Evolutionary conservation across 2,329 filamentous ascomycete genomes (phyloP), one percentile per base, ranked within the genome.

Genomic region (Aspergillus sergii): DNA sequence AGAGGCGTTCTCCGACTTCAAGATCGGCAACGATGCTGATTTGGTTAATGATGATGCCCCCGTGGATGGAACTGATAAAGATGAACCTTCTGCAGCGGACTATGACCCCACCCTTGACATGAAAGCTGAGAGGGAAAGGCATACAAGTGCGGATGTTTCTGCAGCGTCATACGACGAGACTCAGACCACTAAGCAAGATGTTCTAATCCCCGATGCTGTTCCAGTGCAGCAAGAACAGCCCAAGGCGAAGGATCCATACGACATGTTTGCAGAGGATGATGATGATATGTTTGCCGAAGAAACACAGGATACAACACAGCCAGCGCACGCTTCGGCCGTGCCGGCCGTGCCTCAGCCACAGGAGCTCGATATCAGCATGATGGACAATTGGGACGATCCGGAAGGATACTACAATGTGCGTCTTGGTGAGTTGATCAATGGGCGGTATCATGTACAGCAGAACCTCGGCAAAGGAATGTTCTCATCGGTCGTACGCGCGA

Each of bases 341-440:
- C 81, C 84, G 53, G 81, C 78, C 28, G 73, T 82, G 12, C 81
- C 82, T 45, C 82, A 83, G 76, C 83, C 82, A 69, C 81, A 88
- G 78, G 80, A 90, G 77, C 76, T 88, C 59, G 86, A 87, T 73
- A 89, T 89, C 66, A 92, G 90, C 66, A 91, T 94, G 77, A 86
- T 97, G 58, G 94, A 98, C 73, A 94, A 96, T 64, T 92, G 89
- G 89, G 94, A 96, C 74, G 95, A 98, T 75, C 89, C 91, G 58
- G 93, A 99, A 73, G 95, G 94, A 7, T 98, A 98, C 76, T 99
- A 98, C 83, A 96, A 95, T 78, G 89, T 97, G 62, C 93, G 96
- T 62, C 88, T 93, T 46, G 94, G 94, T 73, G 95, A 99, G 81
- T 82, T 98, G 58, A 85, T 99, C 66, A 91, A 96, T 70, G 89